phyloP scores from a whole-genome alignment of 805 yeast genomes.

The Maudiozyma saulgeensis region DNA sequence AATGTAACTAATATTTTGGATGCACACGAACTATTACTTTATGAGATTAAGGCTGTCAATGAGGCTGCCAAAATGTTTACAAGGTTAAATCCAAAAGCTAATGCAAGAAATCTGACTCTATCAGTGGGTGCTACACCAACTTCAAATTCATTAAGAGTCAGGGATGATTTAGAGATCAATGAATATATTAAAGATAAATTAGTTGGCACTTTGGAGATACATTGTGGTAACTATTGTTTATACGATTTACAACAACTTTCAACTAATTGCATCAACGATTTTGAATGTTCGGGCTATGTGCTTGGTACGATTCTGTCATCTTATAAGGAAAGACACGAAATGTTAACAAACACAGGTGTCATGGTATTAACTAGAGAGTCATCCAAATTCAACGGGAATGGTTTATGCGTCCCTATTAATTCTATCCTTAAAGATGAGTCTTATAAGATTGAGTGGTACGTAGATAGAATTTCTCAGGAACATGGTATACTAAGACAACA shows the following conservation, averaged over 20 bases:
- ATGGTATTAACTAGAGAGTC: slow-evolving; percentile 63
- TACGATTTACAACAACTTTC: slow-evolving; percentile 73
- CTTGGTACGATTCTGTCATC: slow-evolving; percentile 50
- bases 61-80: slow-evolving; percentile 36
- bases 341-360: slow-evolving; percentile 65
- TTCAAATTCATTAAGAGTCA: slow-evolving; percentile 41
- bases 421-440: slow-evolving; percentile 32
- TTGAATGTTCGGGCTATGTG: slow-evolving; percentile 42
- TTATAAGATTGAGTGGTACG: slow-evolving; percentile 45
- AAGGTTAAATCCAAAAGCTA: slow-evolving; percentile 22
- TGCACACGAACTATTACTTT: slow-evolving; percentile 41
- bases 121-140: slow-evolving; percentile 84
- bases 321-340: slow-evolving; percentile 46
- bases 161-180: slow-evolving; percentile 5
- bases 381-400: slow-evolving; percentile 47
- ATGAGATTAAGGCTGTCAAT: slow-evolving; percentile 50
- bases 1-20: slow-evolving; percentile 34
- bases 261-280: slow-evolving; percentile 44
- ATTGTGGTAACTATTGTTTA: slow-evolving; percentile 73
- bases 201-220: slow-evolving; percentile 49
- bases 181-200: slow-evolving; percentile 14
- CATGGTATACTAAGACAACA: slow-evolving; percentile 62
- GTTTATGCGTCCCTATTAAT: slow-evolving; percentile 24
- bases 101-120: slow-evolving; percentile 35
- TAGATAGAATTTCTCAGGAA: slow-evolving; percentile 66